These are phyloP conservation scores for Henckelia pumila DNA, from an alignment of 257 asterid genomes.

Conservation along the genomic window DNA sequence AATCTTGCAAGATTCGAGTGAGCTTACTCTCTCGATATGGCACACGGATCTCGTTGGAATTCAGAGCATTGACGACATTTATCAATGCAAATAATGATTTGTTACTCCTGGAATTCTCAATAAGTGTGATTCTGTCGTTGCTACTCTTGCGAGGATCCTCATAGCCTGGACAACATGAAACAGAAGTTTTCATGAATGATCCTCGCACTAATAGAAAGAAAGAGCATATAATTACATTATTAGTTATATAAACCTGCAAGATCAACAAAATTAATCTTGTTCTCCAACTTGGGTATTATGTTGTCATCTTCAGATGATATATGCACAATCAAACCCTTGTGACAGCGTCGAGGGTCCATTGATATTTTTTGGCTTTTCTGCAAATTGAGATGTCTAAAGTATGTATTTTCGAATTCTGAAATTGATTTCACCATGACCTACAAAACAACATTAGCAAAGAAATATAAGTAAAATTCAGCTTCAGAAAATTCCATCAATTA, in stretches of 20 bases:
- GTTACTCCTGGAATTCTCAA: conserved; percentile 54
- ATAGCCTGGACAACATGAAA: conserved; percentile 43
- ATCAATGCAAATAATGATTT: conserved; percentile 57
- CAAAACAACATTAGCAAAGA: conserved; percentile 24
- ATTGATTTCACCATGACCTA: conserved; percentile 58
- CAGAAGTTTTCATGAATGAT: conserved; percentile 2
- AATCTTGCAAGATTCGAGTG: conserved; percentile 76
- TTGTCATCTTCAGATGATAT: conserved; percentile 41
- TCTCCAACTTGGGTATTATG: conserved; percentile 34
- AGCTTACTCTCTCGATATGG: conserved; percentile 85
- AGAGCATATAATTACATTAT: neutral
- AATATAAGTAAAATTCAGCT: conserved; percentile 12
- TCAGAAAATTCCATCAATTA: neutral
- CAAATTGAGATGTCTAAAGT: conserved; percentile 28
- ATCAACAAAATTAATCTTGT: conserved; percentile 79
- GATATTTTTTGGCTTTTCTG: conserved; percentile 40
- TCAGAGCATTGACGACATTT: conserved; percentile 68
- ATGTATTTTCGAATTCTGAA: conserved; percentile 43
- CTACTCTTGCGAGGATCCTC: conserved; percentile 64
- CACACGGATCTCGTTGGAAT: conserved; percentile 54
- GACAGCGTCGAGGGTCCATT: conserved; percentile 43
- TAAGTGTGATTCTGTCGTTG: conserved; percentile 46
- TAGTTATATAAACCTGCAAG: conserved; percentile 60
- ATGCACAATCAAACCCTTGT: conserved; percentile 63
- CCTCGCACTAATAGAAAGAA: neutral